A percentile compares a stretch with the other conserved stretches of the same genome.
Evolutionary conservation across 768 basidiomycete species (phyloP).

Genomic region (Leccinum incarnatum): DNA sequence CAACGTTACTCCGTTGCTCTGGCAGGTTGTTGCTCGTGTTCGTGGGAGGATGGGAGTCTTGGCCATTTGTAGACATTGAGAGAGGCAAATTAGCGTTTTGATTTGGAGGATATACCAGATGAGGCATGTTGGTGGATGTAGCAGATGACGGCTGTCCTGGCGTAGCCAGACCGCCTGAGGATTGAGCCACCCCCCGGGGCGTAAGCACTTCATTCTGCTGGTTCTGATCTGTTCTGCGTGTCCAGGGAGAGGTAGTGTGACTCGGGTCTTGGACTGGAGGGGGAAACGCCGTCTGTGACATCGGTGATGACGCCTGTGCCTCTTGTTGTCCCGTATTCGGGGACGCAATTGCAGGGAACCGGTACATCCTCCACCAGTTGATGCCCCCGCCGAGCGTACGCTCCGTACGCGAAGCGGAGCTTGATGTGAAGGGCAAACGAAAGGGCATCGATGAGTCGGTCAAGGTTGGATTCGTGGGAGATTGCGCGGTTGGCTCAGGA

Average conservation of each 20-base stretch:
- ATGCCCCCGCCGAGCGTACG: conserved; percentile 45
- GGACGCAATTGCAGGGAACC: conserved; percentile 70
- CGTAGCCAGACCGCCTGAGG: conserved; percentile 13
- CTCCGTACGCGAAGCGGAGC: conserved; percentile 36
- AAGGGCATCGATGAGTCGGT: conserved; percentile 30
- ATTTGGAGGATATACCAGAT: conserved; percentile 11
- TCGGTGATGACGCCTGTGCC: conserved; percentile 14
- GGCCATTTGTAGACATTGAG: conserved; percentile 8
- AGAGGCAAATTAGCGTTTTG: conserved; percentile 6
- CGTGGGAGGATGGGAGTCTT: conserved; percentile 16
- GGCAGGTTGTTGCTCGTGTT: conserved; percentile 16
- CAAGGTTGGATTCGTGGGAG: conserved; percentile 7
- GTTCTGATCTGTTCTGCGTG: conserved; percentile 12
- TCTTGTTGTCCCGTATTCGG: conserved; percentile 25
- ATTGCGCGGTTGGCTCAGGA: not conserved
- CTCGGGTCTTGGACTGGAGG: conserved; percentile 20
- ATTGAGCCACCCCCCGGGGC: conserved; percentile 15
- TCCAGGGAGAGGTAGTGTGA: conserved; percentile 18
- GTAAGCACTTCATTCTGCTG: conserved; percentile 21
- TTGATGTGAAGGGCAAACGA: conserved; percentile 27
- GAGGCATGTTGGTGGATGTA: conserved; percentile 17
- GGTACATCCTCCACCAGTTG: conserved; percentile 82
- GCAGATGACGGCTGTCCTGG: conserved; percentile 8
- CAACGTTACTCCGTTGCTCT: conserved; percentile 40
- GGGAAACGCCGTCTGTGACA: conserved; percentile 27